phyloP scores from a whole-genome alignment of 768 basidiomycete genomes.

The Rhodotorula toruloides region DNA sequence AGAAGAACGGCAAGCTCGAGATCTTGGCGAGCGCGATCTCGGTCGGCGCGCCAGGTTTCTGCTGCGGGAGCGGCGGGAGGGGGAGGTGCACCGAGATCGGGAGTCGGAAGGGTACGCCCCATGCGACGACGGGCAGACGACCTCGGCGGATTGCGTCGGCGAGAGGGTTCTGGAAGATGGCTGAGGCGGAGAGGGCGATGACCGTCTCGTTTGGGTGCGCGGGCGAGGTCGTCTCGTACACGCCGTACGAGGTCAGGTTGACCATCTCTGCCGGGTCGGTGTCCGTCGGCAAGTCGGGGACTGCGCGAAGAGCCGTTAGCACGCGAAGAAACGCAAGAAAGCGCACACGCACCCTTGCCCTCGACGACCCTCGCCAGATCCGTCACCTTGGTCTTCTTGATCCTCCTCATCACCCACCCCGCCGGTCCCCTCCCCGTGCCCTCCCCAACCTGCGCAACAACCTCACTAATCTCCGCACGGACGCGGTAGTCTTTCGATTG shows the following conservation, averaged over 20 bases:
- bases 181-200: slow-evolving; percentile 24
- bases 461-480: not conserved
- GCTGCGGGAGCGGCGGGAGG: slow-evolving; percentile 1
- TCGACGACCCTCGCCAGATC: not conserved
- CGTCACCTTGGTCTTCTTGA: slow-evolving; percentile 2
- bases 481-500: slow-evolving; percentile 6
- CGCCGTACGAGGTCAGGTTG: slow-evolving; percentile 17
- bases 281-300: slow-evolving; percentile 19
- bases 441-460: slow-evolving; percentile 8
- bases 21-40: slow-evolving; percentile 29
- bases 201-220: slow-evolving; percentile 13
- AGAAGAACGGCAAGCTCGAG: slow-evolving; percentile 20
- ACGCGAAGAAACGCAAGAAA: not conserved
- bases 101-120: slow-evolving; percentile 32
- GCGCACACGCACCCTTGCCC: not conserved
- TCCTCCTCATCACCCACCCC: slow-evolving; percentile 2
- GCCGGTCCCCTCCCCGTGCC: not conserved
- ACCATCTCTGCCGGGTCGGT: slow-evolving; percentile 22
- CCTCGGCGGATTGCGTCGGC: slow-evolving; percentile 5
- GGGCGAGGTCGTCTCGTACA: slow-evolving; percentile 14
- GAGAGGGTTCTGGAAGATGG: slow-evolving; percentile 23
- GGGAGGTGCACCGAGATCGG: slow-evolving; percentile 32
- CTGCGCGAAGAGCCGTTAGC: not conserved
- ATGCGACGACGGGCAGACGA: slow-evolving; percentile 18
- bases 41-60: not conserved